Percentiles rank a stretch among this genome's conserved stretches.
These are phyloP conservation scores for Theobroma grandiflorum DNA, from an alignment of 441 rosid genomes.

Conservation along the genomic window DNA sequence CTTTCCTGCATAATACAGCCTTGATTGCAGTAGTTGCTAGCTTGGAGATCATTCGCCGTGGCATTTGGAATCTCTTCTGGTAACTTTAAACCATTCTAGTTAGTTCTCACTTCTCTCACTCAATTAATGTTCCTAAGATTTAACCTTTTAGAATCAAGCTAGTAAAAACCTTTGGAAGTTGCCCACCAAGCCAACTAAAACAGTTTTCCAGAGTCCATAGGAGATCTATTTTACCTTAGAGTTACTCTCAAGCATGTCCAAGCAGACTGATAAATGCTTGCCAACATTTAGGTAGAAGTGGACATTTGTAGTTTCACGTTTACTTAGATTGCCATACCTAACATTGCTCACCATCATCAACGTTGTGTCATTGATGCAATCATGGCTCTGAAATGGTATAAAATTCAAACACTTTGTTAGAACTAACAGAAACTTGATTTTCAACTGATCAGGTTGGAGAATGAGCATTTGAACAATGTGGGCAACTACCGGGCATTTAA, in stretches of 20 bases:
- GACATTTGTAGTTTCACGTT: neutral
- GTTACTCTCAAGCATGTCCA: neutral
- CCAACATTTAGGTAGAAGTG: neutral
- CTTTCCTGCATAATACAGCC: slow-evolving; percentile 64
- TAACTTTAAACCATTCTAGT: slow-evolving; percentile 18
- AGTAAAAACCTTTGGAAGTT: neutral
- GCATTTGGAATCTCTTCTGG: slow-evolving; percentile 97
- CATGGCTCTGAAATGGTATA: neutral
- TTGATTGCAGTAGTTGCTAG: slow-evolving; percentile 58
- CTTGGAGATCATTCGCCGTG: slow-evolving; percentile 86
- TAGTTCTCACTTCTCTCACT: neutral
- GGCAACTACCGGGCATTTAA: slow-evolving; percentile 83
- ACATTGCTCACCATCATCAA: neutral
- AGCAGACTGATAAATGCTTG: too few species aligned
- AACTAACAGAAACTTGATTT: neutral
- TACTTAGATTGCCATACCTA: neutral
- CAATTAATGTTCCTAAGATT: neutral
- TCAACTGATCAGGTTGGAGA: slow-evolving; percentile 71
- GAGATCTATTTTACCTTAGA: neutral
- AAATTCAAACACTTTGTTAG: neutral
- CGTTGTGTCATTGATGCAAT: neutral
- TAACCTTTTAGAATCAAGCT: neutral
- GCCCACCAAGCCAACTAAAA: neutral
- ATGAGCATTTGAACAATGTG: slow-evolving; percentile 90
- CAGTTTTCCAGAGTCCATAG: neutral